Conservation (phyloP, 2,329 filamentous ascomycete species). For the Neofusicoccum sp. region DNA sequence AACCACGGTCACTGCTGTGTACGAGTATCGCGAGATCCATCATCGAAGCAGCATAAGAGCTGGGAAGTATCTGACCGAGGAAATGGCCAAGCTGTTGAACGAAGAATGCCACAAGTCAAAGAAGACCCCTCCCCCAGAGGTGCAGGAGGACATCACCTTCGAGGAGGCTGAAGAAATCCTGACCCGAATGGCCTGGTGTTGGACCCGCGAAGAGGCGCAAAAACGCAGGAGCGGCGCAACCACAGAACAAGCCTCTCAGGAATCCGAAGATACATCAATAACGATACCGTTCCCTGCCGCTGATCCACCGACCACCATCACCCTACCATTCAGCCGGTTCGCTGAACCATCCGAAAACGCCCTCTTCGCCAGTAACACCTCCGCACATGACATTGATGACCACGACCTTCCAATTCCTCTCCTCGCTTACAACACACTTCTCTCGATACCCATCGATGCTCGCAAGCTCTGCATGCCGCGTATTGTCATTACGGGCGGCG, state of each 20-base stretch:
- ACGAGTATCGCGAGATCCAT: constrained; percentile 82
- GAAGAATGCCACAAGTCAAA: constrained; percentile 38
- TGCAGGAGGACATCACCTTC: constrained; percentile 49
- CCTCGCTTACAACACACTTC: constrained; percentile 72
- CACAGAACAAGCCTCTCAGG: neutral
- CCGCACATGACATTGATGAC: constrained; percentile 69
- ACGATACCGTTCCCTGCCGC: constrained; percentile 34
- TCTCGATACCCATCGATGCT: constrained; percentile 76
- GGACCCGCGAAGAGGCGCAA: constrained; percentile 21
- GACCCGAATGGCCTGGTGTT: constrained; percentile 75
- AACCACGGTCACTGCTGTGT: constrained; percentile 79
- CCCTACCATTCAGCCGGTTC: constrained; percentile 67
- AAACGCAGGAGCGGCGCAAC: constrained; percentile 22
- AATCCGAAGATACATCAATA: constrained; percentile 37
- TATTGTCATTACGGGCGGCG: constrained; percentile 81
- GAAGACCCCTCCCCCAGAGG: constrained; percentile 22
- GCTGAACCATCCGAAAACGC: constrained; percentile 72
- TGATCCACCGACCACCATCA: constrained; percentile 51
- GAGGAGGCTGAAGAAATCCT: constrained; percentile 79
- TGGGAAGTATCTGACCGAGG: constrained; percentile 67
- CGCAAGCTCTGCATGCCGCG: constrained; percentile 84
- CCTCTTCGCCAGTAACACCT: constrained; percentile 63
- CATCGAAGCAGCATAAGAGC: constrained; percentile 70
- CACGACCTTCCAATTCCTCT: constrained; percentile 77
- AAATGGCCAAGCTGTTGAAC: constrained; percentile 65